Percentiles rank a stretch among this genome's conserved stretches.
phyloP scores from a whole-genome alignment of 2,329 filamentous ascomycete species.

The Mycosphaerelloides madeirae region DNA sequence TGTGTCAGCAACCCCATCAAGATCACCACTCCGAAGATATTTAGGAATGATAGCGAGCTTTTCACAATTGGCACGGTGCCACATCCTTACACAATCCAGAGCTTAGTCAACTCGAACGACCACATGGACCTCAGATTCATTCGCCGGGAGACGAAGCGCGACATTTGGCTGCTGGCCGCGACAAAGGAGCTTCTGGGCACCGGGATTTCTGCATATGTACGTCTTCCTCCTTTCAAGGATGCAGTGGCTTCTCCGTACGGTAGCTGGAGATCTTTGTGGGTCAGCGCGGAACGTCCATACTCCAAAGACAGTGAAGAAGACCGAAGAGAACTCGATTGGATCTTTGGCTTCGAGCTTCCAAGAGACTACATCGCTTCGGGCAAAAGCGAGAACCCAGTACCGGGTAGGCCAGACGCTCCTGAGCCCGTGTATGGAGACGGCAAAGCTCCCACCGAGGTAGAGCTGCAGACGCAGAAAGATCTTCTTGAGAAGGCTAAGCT shows the following conservation, averaged over 20 bases:
- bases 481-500: conserved; percentile 45
- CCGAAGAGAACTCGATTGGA: conserved; percentile 69
- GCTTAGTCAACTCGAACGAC: conserved; percentile 53
- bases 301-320: conserved; percentile 37
- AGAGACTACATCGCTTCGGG: conserved; percentile 49
- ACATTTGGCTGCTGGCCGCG: conserved; percentile 70
- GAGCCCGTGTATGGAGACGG: conserved; percentile 49
- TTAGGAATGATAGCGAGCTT: conserved; percentile 64
- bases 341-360: conserved; percentile 80
- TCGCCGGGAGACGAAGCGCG: conserved; percentile 61
- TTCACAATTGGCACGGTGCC: conserved; percentile 86
- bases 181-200: conserved; percentile 65
- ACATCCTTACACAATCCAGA: conserved; percentile 80
- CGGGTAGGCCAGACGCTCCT: conserved; percentile 46
- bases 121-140: conserved; percentile 41
- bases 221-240: conserved; percentile 74
- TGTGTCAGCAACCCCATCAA: conserved; percentile 65
- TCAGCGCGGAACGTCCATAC: conserved; percentile 63
- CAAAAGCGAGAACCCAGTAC: conserved; percentile 55
- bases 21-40: conserved; percentile 62
- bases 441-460: conserved; percentile 49
- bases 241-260: conserved; percentile 66
- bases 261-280: conserved; percentile 67
- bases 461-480: conserved; percentile 51
- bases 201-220: conserved; percentile 57